Evolutionary conservation across 1,284 basidiomycete species (phyloP), one percentile per base, ranked within the genome.

Genomic region (Ustilago crameri): DNA sequence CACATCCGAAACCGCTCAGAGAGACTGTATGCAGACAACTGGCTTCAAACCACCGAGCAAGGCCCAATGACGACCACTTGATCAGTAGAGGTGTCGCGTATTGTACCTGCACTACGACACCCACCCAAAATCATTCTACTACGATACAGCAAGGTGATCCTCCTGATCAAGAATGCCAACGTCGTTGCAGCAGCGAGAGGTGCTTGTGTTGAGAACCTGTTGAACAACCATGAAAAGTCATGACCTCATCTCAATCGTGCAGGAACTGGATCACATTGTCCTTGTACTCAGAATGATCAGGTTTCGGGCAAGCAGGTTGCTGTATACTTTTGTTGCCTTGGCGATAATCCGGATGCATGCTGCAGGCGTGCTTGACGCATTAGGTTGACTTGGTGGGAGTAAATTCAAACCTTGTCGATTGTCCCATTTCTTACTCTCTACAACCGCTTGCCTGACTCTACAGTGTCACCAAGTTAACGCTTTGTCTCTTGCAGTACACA

Each of bases 371-470:
- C 34, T 34, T 12, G 34, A 14, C 26, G 41, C n/a, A 30, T 40
- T 30, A n/a, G 18, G 40, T 48, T 52, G n/a, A n/a, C 12, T 27
- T 15, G 44, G 60, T 63, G 60, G 60, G 60, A 34, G 23, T 43
- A 43, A 38, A 9, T 15, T 20, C 44, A 48, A 55, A 63, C 60
- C 53, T 63, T 56, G 60, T 62, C 40, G 23, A n/a, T 47, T 22
- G 38, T 7, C 27, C 42, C 55, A 38, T 63, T 56, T 63, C 60
- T 56, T 53, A 56, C 60, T 51, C 52, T 55, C 44, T 22, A 41
- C n/a, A n/a, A 15, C 20, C 14, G 3, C 17, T 35, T 42, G 38
- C 32, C 26, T 9, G 32, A 34, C 32, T 9, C 32, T 34, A 15
- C n/a, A n/a, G n/a, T n/a, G n/a, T 35, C 41, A 24, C 23, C 41